These are phyloP conservation scores for Wickerhamomyces canadensis DNA, from an alignment of 805 yeast genomes.

Conservation along the genomic window DNA sequence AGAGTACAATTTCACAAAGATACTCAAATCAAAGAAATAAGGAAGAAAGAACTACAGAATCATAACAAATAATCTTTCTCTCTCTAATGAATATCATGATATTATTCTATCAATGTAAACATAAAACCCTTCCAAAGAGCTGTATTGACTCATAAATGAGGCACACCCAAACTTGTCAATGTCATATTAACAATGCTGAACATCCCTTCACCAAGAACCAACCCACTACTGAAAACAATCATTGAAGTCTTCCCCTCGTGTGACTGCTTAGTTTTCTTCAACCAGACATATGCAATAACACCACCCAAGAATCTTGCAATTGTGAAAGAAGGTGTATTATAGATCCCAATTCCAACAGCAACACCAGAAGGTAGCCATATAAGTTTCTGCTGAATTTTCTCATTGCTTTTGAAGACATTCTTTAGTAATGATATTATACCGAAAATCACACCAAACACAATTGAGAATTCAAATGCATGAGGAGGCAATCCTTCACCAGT, in stretches of 20 bases:
- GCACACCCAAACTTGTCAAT: slow-evolving; percentile 61
- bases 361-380: slow-evolving; percentile 85
- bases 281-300: slow-evolving; percentile 54
- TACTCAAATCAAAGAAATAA: slow-evolving; percentile 31
- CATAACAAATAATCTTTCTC: slow-evolving; percentile 12
- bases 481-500: slow-evolving; percentile 90
- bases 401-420: slow-evolving; percentile 42
- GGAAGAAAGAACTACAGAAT: slow-evolving; percentile 29
- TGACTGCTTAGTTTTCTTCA: slow-evolving; percentile 30
- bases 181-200: slow-evolving; percentile 79
- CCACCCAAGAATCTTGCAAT: slow-evolving; percentile 93
- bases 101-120: too few relatives aligned
- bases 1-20: slow-evolving; percentile 54
- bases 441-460: slow-evolving; percentile 60
- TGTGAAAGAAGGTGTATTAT: slow-evolving; percentile 90
- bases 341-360: slow-evolving; percentile 95
- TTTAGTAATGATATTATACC: slow-evolving; percentile 63
- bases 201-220: slow-evolving; percentile 91
- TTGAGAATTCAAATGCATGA: slow-evolving; percentile 54
- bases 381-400: slow-evolving; percentile 33
- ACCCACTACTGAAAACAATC: slow-evolving; percentile 87
- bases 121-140: too few relatives aligned
- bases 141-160: too few relatives aligned
- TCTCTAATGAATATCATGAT: too few relatives aligned
- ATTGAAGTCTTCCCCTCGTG: slow-evolving; percentile 57